Evolutionary conservation across 208 protist genomes (phyloP).

Genomic region (Trichomonas tenax): DNA sequence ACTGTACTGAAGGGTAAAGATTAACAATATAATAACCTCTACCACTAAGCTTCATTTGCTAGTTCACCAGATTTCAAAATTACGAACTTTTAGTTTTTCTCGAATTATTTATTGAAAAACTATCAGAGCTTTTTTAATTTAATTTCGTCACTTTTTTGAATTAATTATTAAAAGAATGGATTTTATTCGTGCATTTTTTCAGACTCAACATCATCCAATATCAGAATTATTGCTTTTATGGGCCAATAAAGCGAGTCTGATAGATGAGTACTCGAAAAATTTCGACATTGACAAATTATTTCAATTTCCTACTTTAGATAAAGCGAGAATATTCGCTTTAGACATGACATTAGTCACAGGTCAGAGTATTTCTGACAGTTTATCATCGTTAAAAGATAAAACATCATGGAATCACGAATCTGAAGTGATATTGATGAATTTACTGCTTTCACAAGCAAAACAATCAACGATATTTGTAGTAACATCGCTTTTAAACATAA

Average conservation of each 20-base stretch:
- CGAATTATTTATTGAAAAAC: no score
- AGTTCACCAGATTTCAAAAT: no score
- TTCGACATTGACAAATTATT: not conserved
- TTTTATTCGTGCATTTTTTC: not conserved
- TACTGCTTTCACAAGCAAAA: not conserved
- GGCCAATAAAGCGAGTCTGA: not conserved
- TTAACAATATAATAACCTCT: no score
- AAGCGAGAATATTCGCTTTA: not conserved
- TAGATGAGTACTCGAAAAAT: not conserved
- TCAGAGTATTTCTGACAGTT: not conserved
- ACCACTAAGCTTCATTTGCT: no score
- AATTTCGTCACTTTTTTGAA: not conserved
- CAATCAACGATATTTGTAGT: not conserved
- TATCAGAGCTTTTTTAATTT: no score
- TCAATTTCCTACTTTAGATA: not conserved
- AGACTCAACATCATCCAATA: not conserved
- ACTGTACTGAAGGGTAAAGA: no score
- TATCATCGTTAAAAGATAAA: not conserved
- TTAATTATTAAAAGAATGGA: not conserved
- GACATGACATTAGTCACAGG: not conserved
- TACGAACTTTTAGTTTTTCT: no score
- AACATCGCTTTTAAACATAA: not conserved
- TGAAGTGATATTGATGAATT: not conserved
- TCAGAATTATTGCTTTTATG: not conserved
- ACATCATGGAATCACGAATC: not conserved